Percentiles rank a stretch among this genome's conserved stretches.
Conservation (phyloP, 1,284 basidiomycete species). For the Boletus smithii region DNA sequence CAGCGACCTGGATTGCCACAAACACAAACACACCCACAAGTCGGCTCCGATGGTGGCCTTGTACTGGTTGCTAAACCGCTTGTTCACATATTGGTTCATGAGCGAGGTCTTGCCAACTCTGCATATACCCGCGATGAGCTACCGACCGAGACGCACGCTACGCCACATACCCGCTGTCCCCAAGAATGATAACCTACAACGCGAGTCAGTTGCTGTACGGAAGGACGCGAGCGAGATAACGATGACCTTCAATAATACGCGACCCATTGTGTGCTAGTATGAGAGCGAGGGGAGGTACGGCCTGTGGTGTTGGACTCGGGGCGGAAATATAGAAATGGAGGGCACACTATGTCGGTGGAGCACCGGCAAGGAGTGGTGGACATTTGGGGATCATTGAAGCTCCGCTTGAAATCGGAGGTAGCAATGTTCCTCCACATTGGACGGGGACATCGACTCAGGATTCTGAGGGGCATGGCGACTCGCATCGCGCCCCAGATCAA, state of each 20-base stretch:
- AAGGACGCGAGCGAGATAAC: not conserved
- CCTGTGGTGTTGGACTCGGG: constrained; percentile 5
- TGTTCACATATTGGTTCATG: constrained; percentile 99
- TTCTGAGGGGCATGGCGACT: constrained; percentile 26
- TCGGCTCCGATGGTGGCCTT: constrained; percentile 95
- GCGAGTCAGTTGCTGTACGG: constrained; percentile 13
- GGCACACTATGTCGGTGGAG: constrained; percentile 17
- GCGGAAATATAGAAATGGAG: no score
- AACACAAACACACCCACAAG: constrained; percentile 56
- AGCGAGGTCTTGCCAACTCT: constrained; percentile 99
- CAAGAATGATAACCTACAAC: constrained; percentile 91
- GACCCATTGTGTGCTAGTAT: constrained; percentile 57
- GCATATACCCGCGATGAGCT: constrained; percentile 15
- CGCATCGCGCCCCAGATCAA: constrained; percentile 32
- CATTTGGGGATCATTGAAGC: constrained; percentile 20
- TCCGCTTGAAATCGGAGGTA: constrained; percentile 30
- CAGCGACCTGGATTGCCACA: constrained; percentile 14
- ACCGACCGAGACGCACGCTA: constrained; percentile 2
- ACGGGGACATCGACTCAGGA: no score
- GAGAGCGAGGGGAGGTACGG: not conserved
- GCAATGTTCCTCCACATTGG: no score
- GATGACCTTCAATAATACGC: constrained; percentile 90
- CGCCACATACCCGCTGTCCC: constrained; percentile 85
- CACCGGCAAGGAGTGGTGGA: constrained; percentile 22
- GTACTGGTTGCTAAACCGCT: constrained; percentile 99